Percentiles rank a stretch among this genome's conserved stretches.
phyloP scores from a whole-genome alignment of 257 asterid genomes.

The Ocimum tenuiflorum region DNA sequence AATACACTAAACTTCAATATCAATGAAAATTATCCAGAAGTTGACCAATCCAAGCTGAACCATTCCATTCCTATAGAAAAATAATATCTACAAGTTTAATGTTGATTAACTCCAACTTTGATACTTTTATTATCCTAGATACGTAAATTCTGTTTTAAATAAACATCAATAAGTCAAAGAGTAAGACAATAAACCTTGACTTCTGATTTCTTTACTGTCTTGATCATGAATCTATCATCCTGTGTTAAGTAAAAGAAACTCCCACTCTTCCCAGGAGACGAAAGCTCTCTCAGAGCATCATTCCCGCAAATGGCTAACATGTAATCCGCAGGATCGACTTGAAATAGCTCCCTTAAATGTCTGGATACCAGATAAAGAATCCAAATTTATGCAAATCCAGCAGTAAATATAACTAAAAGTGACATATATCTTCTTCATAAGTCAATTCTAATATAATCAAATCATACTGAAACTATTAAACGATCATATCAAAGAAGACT shows the following conservation, averaged over 20 bases:
- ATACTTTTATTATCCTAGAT: neutral
- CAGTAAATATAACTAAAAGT: neutral
- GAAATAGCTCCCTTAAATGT: conserved; percentile 53
- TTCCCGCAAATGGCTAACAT: conserved; percentile 62
- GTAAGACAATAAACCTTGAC: conserved; percentile 43
- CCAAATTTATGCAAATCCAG: conserved; percentile 13
- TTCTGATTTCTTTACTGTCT: conserved; percentile 65
- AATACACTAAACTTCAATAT: conserved; percentile 10
- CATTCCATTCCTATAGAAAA: no score
- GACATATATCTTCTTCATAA: no score
- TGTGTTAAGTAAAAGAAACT: conserved; percentile 61
- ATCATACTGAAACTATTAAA: neutral
- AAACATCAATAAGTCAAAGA: conserved; percentile 19
- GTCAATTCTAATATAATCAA: no score
- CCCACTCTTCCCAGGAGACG: conserved; percentile 71
- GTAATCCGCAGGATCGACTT: conserved; percentile 67
- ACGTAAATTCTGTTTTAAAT: neutral
- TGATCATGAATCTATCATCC: conserved; percentile 63
- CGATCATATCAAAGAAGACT: neutral
- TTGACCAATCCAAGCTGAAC: no score
- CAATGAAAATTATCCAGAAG: neutral
- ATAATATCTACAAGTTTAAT: no score
- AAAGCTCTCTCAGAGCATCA: conserved; percentile 58
- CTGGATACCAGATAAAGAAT: conserved; percentile 26
- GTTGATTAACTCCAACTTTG: neutral